Evolutionary conservation across 2,329 filamentous ascomycete genomes (phyloP).

Genomic region (Fusarium sp.): DNA sequence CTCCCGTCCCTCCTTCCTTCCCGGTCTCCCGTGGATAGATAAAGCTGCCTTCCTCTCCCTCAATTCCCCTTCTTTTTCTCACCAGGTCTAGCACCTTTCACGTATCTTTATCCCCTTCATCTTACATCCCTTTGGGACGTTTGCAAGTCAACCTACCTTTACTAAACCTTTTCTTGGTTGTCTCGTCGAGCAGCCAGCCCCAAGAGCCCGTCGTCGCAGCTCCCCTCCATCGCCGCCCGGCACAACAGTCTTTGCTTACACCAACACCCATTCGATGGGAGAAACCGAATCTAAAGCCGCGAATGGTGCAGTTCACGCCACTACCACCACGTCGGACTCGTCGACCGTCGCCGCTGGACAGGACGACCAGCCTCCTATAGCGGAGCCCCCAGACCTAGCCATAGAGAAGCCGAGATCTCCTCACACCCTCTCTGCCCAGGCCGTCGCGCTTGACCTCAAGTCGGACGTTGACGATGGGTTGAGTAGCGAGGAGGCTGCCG

Average conservation of each 20-base stretch:
- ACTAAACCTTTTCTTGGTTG: slow-evolving; percentile 24
- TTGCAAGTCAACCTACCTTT: slow-evolving; percentile 3
- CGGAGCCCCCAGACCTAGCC: slow-evolving; percentile 51
- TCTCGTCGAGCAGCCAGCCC: slow-evolving; percentile 17
- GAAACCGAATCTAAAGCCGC: slow-evolving; percentile 52
- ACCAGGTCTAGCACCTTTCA: slow-evolving; percentile 37
- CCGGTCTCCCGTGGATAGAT: slow-evolving; percentile 27
- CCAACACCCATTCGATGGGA: slow-evolving; percentile 57
- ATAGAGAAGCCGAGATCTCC: slow-evolving; percentile 52
- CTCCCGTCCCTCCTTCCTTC: slow-evolving; percentile 23
- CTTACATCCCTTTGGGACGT: slow-evolving; percentile 7
- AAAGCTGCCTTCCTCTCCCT: slow-evolving; percentile 32
- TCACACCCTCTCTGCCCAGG: slow-evolving; percentile 52
- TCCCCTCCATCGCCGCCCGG: slow-evolving; percentile 3
- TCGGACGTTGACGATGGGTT: slow-evolving; percentile 70
- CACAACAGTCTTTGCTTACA: slow-evolving; percentile 30
- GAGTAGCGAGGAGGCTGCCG: slow-evolving; percentile 70
- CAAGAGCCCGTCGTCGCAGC: slow-evolving; percentile 7
- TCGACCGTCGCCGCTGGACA: slow-evolving; percentile 49
- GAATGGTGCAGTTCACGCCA: slow-evolving; percentile 57
- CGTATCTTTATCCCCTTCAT: slow-evolving; percentile 27
- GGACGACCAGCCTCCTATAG: slow-evolving; percentile 56
- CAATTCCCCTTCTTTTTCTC: slow-evolving; percentile 24
- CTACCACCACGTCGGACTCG: slow-evolving; percentile 51
- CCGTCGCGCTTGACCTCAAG: slow-evolving; percentile 53